A percentile compares a stretch with the other conserved stretches of the same genome.
Evolutionary conservation across 129 eudicot genomes (phyloP).

Genomic region (Chrysanthemum makinoi): DNA sequence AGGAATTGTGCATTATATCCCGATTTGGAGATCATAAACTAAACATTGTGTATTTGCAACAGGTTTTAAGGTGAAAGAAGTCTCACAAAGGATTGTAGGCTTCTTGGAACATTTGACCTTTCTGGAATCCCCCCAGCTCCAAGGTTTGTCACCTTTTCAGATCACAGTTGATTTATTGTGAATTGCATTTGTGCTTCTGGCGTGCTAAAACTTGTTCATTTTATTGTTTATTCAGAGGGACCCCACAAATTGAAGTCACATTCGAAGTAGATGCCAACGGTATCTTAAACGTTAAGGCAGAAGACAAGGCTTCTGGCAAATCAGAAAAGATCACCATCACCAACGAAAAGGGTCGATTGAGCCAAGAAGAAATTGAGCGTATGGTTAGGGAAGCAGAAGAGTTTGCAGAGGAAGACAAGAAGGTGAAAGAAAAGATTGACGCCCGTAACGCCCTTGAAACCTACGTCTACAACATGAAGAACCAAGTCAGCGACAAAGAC

Average conservation of each 20-base stretch:
- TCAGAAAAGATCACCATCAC: conserved; percentile 78
- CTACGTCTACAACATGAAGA: conserved; percentile 72
- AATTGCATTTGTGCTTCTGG: background rate
- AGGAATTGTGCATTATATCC: no score
- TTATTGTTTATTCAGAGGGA: conserved; percentile 45
- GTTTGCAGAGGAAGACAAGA: conserved; percentile 85
- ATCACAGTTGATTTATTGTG: background rate
- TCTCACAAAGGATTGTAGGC: conserved; percentile 83
- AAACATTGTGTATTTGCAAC: background rate
- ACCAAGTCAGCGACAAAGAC: conserved; percentile 67
- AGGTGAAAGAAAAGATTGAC: conserved; percentile 71
- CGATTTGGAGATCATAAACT: background rate
- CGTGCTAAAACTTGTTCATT: background rate
- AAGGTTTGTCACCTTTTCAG: conserved; percentile 37
- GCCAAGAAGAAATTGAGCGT: conserved; percentile 79
- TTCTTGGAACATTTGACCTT: conserved; percentile 83
- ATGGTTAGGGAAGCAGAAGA: conserved; percentile 85
- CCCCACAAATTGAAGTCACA: conserved; percentile 84
- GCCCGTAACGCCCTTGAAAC: conserved; percentile 78
- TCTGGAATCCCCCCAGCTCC: conserved; percentile 90
- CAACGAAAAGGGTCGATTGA: conserved; percentile 78
- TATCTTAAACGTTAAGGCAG: conserved; percentile 76
- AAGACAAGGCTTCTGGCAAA: conserved; percentile 70
- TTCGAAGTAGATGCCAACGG: conserved; percentile 89
- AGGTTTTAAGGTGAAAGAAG: conserved; percentile 97